Conservation (phyloP, 1,284 basidiomycete genomes). For the Earliella scabrosa region DNA sequence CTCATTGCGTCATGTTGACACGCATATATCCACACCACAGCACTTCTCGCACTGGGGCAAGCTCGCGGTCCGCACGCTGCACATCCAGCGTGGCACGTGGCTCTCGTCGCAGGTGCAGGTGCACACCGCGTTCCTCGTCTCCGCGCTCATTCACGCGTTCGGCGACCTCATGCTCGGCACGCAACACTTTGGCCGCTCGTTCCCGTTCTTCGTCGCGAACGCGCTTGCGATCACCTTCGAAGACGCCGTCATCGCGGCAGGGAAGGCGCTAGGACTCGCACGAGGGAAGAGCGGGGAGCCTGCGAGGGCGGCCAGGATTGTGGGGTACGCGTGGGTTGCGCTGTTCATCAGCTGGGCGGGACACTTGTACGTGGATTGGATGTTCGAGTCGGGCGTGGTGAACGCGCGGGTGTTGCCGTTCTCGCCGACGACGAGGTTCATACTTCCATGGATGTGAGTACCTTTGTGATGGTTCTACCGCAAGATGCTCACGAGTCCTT, state of each 20-base stretch:
- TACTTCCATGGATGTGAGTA: too few species aligned
- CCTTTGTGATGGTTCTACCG: too few species aligned
- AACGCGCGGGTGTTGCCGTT: slow-evolving; percentile 11
- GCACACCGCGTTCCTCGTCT: slow-evolving; percentile 17
- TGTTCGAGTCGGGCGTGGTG: slow-evolving; percentile 14
- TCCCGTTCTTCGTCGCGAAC: slow-evolving; percentile 15
- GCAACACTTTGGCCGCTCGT: slow-evolving; percentile 5
- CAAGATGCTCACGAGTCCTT: too few species aligned
- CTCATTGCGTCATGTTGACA: neutral
- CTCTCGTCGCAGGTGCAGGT: slow-evolving; percentile 18
- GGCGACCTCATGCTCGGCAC: slow-evolving; percentile 17
- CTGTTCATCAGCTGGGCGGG: slow-evolving; percentile 17
- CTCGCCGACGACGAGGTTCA: slow-evolving; percentile 5
- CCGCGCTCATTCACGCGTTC: slow-evolving; percentile 13
- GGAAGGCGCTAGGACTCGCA: slow-evolving; percentile 3
- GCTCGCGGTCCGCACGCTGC: slow-evolving; percentile 4
- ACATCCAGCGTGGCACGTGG: slow-evolving; percentile 12
- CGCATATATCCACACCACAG: neutral
- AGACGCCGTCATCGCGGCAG: slow-evolving; percentile 6
- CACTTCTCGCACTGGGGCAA: slow-evolving; percentile 13
- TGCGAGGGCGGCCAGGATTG: neutral
- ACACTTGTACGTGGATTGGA: slow-evolving; percentile 18
- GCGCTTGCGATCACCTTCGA: slow-evolving; percentile 17
- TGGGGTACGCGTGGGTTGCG: slow-evolving; percentile 27
- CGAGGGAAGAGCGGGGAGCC: neutral